These are phyloP conservation scores for Pseudopediastrum boryanum DNA, from an alignment of 139 green algal genomes.

Conservation along the genomic window DNA sequence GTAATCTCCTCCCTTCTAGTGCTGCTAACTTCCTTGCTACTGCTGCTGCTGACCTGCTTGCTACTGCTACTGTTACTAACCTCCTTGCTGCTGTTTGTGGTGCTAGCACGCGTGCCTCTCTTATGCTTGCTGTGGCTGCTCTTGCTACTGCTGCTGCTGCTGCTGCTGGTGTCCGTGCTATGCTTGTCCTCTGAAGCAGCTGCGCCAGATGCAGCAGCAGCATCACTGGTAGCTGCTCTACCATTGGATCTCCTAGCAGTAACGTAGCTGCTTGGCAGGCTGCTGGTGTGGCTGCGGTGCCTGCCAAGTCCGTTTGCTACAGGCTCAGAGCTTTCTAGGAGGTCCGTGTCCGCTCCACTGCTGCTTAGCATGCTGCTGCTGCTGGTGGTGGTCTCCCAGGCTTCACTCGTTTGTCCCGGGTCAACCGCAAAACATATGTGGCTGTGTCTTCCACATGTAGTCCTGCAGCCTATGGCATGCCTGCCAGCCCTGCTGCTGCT, in stretches of 20 bases:
- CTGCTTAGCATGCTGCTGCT: background rate
- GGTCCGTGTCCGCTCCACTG: background rate
- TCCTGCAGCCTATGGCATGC: background rate
- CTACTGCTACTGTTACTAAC: background rate
- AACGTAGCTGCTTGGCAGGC: too few species aligned
- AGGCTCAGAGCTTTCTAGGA: too few species aligned
- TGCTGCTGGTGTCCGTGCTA: too few species aligned
- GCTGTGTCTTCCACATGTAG: too few species aligned
- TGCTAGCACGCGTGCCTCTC: background rate
- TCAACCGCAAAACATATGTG: too few species aligned
- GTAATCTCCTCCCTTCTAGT: background rate
- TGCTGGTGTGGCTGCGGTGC: too few species aligned
- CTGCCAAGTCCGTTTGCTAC: too few species aligned
- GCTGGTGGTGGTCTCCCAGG: background rate
- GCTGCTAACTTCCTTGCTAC: background rate
- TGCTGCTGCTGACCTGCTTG: conserved; percentile 3
- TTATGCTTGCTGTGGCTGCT: background rate
- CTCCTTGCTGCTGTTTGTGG: background rate
- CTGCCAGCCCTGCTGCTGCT: background rate
- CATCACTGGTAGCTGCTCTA: too few species aligned
- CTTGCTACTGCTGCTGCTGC: background rate
- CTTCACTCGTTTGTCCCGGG: too few species aligned
- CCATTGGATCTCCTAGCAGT: too few species aligned
- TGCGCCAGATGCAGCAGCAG: too few species aligned
- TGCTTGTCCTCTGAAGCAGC: too few species aligned